These are phyloP conservation scores for Malassezia sp. DNA, from an alignment of 1,284 basidiomycete genomes.

Conservation along the genomic window DNA sequence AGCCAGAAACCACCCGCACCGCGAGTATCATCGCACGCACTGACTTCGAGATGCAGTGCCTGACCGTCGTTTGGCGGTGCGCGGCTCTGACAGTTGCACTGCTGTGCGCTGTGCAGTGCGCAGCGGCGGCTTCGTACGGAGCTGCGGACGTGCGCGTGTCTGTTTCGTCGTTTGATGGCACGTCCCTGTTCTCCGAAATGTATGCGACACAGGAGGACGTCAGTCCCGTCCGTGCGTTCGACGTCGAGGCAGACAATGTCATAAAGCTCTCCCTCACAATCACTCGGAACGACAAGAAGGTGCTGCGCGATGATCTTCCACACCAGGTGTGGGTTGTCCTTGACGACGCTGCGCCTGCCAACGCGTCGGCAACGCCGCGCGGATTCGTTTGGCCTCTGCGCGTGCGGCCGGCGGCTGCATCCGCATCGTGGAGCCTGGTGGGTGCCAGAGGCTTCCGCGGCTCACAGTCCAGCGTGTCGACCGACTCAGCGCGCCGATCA, in stretches of 20 bases:
- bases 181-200: neutral
- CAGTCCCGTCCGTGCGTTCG: neutral
- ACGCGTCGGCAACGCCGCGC: neutral
- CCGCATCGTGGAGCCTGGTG: conserved; percentile 8
- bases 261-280: conserved; percentile 3
- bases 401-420: conserved; percentile 4
- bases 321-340: conserved; percentile 15
- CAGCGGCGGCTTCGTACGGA: conserved; percentile 5
- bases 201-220: neutral
- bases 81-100: too few relatives aligned
- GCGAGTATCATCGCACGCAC: too few relatives aligned
- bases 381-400: conserved; percentile 10
- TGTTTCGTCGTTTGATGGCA: conserved; percentile 14
- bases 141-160: conserved; percentile 1
- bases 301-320: neutral
- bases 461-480: conserved; percentile 14
- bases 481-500: conserved; percentile 1
- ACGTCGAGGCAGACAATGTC: conserved; percentile 11
- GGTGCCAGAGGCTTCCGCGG: neutral
- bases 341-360: neutral
- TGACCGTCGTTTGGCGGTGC: too few relatives aligned
- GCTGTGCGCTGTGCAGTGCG: neutral
- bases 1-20: too few relatives aligned
- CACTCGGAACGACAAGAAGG: neutral
- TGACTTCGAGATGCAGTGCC: too few relatives aligned